Conservation (phyloP, 139 green algal genomes). For the Penium margaritaceum region DNA sequence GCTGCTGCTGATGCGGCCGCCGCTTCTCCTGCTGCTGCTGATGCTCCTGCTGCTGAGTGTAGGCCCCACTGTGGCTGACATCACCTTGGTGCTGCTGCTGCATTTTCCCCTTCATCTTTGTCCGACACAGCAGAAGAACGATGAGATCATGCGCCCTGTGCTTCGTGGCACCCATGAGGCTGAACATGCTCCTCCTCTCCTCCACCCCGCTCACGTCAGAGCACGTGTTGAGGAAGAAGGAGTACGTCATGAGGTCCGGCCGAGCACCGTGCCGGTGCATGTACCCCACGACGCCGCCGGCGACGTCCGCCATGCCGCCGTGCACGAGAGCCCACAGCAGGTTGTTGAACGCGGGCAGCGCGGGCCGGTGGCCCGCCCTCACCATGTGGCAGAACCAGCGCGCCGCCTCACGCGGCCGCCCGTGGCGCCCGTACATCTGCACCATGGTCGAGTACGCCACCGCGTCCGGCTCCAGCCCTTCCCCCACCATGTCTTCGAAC, state of each 20-base stretch:
- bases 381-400: slow-evolving; percentile 19
- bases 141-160: slow-evolving; percentile 18
- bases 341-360: slow-evolving; percentile 13
- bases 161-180: slow-evolving; percentile 7
- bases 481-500: slow-evolving; percentile 26
- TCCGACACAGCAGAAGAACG: no score
- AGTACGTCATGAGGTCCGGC: slow-evolving; percentile 24
- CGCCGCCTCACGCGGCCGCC: background rate
- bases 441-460: slow-evolving; percentile 29
- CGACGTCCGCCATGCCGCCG: background rate
- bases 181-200: background rate
- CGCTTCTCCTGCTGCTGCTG: no score
- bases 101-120: no score
- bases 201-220: background rate
- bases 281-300: slow-evolving; percentile 2
- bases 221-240: slow-evolving; percentile 12
- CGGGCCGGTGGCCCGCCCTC: background rate
- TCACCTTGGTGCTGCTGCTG: no score
- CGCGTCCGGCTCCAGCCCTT: background rate
- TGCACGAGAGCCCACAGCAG: slow-evolving; percentile 18
- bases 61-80: no score
- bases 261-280: background rate
- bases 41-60: no score
- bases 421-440: slow-evolving; percentile 21
- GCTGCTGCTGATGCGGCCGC: no score